Evolutionary conservation across 305 asterid species (phyloP).

Genomic region (Fraxinus ornus): DNA sequence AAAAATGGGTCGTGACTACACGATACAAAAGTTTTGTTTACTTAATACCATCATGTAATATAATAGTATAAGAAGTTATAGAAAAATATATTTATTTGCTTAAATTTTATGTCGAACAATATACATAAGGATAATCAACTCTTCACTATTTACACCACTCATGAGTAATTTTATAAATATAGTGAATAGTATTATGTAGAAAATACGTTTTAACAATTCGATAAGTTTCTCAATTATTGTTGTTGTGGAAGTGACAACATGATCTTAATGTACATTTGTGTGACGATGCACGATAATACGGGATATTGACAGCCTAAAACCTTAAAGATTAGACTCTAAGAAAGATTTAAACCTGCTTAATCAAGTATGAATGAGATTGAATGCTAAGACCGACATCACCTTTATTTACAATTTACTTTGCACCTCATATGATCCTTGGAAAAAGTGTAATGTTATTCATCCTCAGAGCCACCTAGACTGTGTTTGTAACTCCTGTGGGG

Average conservation of each 20-base stretch:
- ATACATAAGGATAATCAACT: neutral
- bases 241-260: slow-evolving; percentile 16
- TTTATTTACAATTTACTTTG: neutral
- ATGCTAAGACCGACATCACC: slow-evolving; percentile 9
- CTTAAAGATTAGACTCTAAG: neutral
- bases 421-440: neutral
- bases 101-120: neutral
- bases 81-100: too few relatives aligned
- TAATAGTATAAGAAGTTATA: neutral
- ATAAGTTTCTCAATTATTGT: slow-evolving; percentile 13
- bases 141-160: slow-evolving; percentile 5
- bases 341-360: neutral
- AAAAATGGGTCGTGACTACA: neutral
- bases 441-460: too few relatives aligned
- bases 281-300: neutral
- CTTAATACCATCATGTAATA: neutral
- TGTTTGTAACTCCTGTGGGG: too few relatives aligned
- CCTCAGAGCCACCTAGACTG: too few relatives aligned
- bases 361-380: slow-evolving; percentile 28
- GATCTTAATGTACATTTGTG: neutral
- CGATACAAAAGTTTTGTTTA: neutral
- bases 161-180: neutral
- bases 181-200: neutral
- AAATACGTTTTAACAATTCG: neutral
- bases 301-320: slow-evolving; percentile 9